Conservation (phyloP, 2,329 filamentous ascomycete species). For the Fusarium sp. region DNA sequence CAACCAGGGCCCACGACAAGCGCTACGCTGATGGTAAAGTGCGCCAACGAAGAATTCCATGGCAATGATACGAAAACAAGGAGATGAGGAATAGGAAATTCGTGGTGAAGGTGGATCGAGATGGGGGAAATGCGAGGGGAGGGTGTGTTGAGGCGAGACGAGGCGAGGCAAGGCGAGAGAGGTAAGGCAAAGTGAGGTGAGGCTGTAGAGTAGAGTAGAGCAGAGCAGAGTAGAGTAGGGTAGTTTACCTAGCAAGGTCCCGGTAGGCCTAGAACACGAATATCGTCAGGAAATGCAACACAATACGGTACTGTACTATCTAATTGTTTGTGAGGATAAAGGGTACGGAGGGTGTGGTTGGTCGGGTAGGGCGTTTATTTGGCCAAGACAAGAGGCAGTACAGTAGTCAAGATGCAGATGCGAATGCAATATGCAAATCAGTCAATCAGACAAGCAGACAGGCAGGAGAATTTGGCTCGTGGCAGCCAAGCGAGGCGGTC, state of each 20-base stretch:
- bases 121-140: background rate
- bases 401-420: conserved; percentile 27
- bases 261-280: conserved; percentile 51
- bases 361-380: conserved; percentile 2
- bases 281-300: conserved; percentile 37
- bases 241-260: conserved; percentile 51
- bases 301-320: background rate
- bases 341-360: background rate
- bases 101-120: conserved; percentile 10
- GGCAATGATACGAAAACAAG: background rate
- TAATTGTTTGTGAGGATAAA: background rate
- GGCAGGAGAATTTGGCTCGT: conserved; percentile 14
- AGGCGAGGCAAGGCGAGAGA: background rate
- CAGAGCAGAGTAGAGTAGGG: conserved; percentile 3
- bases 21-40: background rate
- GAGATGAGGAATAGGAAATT: background rate
- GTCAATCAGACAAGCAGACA: conserved; percentile 1
- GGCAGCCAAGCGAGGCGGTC: conserved; percentile 31
- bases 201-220: conserved; percentile 9
- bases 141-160: background rate
- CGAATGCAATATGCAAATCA: conserved; percentile 26
- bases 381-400: background rate
- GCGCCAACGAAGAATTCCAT: conserved; percentile 3
- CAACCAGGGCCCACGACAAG: background rate
- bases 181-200: conserved; percentile 4